Conservation (phyloP, 495 filamentous ascomycete genomes). For the Penicillium atrosanguineum region DNA sequence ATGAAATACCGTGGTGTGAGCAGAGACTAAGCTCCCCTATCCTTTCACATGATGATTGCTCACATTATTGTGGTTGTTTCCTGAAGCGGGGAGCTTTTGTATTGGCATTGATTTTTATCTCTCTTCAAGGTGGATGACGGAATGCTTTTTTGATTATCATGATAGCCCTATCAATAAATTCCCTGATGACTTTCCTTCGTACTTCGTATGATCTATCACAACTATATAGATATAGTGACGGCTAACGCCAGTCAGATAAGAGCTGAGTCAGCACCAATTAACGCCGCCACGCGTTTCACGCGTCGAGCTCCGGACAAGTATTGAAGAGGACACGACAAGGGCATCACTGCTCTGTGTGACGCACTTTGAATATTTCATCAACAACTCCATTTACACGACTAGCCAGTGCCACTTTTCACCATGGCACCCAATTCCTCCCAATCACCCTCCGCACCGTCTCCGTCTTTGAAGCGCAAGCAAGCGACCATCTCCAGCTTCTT, state of each 20-base stretch:
- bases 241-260: constrained; percentile 5
- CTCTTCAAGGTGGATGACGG: neutral
- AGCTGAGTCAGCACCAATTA: constrained; percentile 26
- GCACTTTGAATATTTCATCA: neutral
- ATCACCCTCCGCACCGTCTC: constrained; percentile 37
- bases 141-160: constrained; percentile 12
- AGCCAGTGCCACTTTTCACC: neutral
- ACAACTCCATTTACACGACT: neutral
- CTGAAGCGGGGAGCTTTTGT: neutral
- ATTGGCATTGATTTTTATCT: constrained; percentile 5
- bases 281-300: constrained; percentile 20
- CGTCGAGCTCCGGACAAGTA: constrained; percentile 11
- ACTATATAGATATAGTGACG: neutral
- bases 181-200: neutral
- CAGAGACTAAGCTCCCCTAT: neutral
- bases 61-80: neutral
- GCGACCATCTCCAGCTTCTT: constrained; percentile 88
- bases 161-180: constrained; percentile 16
- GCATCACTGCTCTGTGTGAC: neutral
- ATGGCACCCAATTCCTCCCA: constrained; percentile 43
- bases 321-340: neutral
- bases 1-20: neutral
- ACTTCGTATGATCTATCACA: neutral
- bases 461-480: constrained; percentile 58
- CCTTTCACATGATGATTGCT: constrained; percentile 5